Conservation (phyloP, 306 rosid species). For the Citrullus colocynthis region DNA sequence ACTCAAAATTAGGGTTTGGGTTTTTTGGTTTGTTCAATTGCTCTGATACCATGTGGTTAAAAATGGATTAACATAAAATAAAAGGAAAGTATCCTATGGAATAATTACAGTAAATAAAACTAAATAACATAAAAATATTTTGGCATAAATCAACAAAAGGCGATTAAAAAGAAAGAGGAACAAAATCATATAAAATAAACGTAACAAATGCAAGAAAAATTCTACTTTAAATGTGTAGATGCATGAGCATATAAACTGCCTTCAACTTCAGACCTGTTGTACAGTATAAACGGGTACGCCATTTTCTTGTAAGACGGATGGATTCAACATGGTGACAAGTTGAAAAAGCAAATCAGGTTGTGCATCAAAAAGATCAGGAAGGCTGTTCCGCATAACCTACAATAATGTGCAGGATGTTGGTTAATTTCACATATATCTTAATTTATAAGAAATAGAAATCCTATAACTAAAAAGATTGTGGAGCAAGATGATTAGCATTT, state of each 20-base stretch:
- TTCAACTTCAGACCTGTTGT: constrained; percentile 50
- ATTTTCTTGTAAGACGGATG: constrained; percentile 85
- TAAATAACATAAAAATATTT: too few relatives aligned
- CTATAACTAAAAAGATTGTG: not conserved
- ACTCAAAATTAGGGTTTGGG: too few relatives aligned
- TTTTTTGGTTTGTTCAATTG: too few relatives aligned
- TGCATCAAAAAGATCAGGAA: constrained; percentile 96
- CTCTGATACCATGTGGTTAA: too few relatives aligned
- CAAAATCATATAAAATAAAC: not conserved
- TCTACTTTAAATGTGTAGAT: not conserved
- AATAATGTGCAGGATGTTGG: constrained; percentile 9
- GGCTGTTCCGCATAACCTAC: constrained; percentile 89
- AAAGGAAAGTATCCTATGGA: too few relatives aligned
- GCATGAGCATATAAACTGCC: not conserved
- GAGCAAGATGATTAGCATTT: not conserved
- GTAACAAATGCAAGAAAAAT: not conserved
- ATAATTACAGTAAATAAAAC: too few relatives aligned
- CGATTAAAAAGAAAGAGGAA: not conserved
- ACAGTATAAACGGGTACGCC: constrained; percentile 81
- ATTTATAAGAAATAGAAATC: not conserved
- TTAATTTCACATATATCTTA: not conserved
- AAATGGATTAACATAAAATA: too few relatives aligned
- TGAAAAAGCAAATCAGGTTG: constrained; percentile 97
- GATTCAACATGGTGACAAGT: constrained; percentile 97
- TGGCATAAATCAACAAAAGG: not conserved